phyloP scores from a whole-genome alignment of 345 rosid genomes.

The Theobroma cacao region DNA sequence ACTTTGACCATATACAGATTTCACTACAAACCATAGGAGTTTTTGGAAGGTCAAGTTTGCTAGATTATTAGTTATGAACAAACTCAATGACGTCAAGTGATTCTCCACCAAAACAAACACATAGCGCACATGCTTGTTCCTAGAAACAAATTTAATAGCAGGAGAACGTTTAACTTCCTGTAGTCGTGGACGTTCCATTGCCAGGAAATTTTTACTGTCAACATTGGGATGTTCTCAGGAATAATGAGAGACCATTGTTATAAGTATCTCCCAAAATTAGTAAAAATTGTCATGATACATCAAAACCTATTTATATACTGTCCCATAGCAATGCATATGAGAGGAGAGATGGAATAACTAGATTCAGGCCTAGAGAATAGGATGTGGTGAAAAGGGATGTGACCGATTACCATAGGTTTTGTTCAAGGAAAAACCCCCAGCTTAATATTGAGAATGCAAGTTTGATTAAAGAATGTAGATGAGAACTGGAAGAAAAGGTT shows the following conservation, averaged over 20 bases:
- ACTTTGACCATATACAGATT: not conserved
- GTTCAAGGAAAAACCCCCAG: not conserved
- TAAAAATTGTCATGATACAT: not conserved
- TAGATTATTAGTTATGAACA: not conserved
- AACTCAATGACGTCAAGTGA: not conserved
- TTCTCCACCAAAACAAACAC: not conserved
- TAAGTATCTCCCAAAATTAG: not conserved
- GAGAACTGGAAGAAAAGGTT: not conserved
- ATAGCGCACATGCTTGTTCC: not conserved
- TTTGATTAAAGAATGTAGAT: not conserved
- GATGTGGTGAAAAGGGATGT: not conserved
- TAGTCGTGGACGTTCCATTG: not conserved
- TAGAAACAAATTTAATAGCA: not conserved
- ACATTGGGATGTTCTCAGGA: constrained; percentile 1
- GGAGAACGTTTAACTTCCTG: not conserved
- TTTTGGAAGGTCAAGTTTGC: not conserved
- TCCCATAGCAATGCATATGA: not conserved
- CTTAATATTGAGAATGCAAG: not conserved
- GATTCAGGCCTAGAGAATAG: not conserved
- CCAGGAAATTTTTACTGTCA: not conserved
- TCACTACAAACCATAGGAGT: not conserved
- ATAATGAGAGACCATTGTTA: not conserved
- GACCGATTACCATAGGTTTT: constrained; percentile 11
- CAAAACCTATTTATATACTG: not conserved
- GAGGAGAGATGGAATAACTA: not conserved